phyloP scores from a whole-genome alignment of 805 yeast genomes.

The Osmozyma mogii region DNA sequence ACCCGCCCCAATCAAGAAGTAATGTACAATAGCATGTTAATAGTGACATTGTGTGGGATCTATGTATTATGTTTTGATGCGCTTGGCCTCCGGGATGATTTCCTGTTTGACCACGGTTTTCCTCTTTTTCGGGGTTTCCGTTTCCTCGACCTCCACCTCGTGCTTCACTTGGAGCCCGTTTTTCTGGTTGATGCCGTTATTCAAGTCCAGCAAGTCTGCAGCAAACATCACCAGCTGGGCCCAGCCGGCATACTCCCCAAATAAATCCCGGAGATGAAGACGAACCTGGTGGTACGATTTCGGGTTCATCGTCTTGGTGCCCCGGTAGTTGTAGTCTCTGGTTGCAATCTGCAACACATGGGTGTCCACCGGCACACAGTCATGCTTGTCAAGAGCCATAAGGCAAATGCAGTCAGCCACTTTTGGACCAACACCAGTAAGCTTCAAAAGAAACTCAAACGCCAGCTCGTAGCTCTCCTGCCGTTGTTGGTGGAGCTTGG shows the following conservation, averaged over 20 bases:
- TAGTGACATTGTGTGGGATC: neutral
- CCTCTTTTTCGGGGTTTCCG: neutral
- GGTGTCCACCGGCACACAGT: conserved; percentile 90
- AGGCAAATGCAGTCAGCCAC: conserved; percentile 95
- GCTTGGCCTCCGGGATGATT: conserved; percentile 2
- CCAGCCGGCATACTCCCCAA: conserved; percentile 98
- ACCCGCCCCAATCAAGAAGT: conserved; percentile 42
- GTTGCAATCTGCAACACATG: conserved; percentile 88
- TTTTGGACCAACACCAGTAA: conserved; percentile 92
- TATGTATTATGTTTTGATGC: conserved; percentile 3
- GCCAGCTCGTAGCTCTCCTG: conserved; percentile 41
- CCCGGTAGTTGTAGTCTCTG: conserved; percentile 62
- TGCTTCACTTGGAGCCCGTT: conserved; percentile 47
- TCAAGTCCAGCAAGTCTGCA: conserved; percentile 66
- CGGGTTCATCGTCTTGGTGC: conserved; percentile 39
- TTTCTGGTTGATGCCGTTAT: conserved; percentile 61
- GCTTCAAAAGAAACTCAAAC: conserved; percentile 51
- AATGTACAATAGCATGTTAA: conserved; percentile 1
- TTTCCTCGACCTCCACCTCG: conserved; percentile 4
- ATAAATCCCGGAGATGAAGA: conserved; percentile 49
- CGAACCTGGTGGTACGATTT: conserved; percentile 51
- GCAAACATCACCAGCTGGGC: conserved; percentile 94
- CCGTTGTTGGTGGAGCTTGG: conserved; percentile 37
- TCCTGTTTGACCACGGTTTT: neutral
- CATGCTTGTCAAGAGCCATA: conserved; percentile 83